Evolutionary conservation across 306 rosid species (phyloP).

Genomic region (Malus sylvestris): DNA sequence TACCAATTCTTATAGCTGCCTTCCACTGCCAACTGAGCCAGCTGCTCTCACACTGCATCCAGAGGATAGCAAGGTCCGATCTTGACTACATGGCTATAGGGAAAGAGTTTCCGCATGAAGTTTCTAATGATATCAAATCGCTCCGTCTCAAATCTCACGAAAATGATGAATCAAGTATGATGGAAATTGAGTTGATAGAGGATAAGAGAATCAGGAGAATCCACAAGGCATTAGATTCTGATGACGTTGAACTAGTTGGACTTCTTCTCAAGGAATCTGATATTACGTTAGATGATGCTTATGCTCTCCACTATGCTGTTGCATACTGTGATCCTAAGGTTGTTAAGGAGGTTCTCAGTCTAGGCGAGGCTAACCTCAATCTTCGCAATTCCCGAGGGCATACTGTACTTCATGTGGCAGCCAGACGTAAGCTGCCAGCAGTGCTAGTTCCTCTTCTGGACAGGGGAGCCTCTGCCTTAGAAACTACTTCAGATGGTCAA

Average conservation of each 20-base stretch:
- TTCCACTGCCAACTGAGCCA: slow-evolving; percentile 52
- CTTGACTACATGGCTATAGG: slow-evolving; percentile 55
- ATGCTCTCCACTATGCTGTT: slow-evolving; percentile 74
- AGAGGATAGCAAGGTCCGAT: slow-evolving; percentile 62
- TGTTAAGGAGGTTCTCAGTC: slow-evolving; percentile 61
- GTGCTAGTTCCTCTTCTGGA: slow-evolving; percentile 60
- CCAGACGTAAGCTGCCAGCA: slow-evolving; percentile 77
- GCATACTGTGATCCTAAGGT: slow-evolving; percentile 87
- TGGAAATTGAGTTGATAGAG: slow-evolving; percentile 34
- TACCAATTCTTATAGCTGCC: slow-evolving; percentile 66
- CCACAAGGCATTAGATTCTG: slow-evolving; percentile 75
- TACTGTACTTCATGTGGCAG: slow-evolving; percentile 79
- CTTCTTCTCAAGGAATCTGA: slow-evolving; percentile 66
- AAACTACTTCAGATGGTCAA: slow-evolving; percentile 62
- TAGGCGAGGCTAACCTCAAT: slow-evolving; percentile 44
- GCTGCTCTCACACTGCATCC: slow-evolving; percentile 53
- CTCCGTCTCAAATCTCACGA: slow-evolving; percentile 26
- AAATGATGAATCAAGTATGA: slow-evolving; percentile 22
- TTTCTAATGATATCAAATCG: slow-evolving; percentile 38
- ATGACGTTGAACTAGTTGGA: slow-evolving; percentile 75
- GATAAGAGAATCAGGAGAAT: slow-evolving; percentile 57
- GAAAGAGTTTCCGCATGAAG: slow-evolving; percentile 66
- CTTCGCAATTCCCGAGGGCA: slow-evolving; percentile 49
- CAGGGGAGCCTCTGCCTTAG: slow-evolving; percentile 59
- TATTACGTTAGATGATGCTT: slow-evolving; percentile 62